Conservation (phyloP, 177 flowering plant genomes). For the Vitis hybrid region DNA sequence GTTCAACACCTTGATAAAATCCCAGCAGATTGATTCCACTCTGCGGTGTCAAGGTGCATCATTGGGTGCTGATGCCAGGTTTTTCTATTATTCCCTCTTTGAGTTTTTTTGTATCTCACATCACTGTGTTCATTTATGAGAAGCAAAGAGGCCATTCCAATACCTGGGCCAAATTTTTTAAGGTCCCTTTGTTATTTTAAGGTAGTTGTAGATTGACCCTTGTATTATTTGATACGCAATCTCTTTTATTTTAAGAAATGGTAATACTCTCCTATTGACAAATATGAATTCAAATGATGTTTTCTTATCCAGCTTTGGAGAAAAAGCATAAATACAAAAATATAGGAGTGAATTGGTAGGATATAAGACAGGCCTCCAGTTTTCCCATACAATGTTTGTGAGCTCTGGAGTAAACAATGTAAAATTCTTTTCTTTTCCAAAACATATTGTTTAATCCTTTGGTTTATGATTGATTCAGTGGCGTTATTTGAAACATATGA, state of each 20-base stretch:
- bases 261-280: no score
- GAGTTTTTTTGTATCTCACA: background rate
- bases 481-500: no score
- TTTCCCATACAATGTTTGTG: no score
- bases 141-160: background rate
- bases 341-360: no score
- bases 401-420: no score
- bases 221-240: background rate
- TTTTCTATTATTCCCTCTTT: background rate
- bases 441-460: no score
- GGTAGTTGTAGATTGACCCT: background rate
- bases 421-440: no score
- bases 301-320: no score
- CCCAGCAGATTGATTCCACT: background rate
- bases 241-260: background rate
- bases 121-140: background rate
- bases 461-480: no score
- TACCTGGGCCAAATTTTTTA: background rate
- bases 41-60: background rate
- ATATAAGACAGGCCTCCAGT: no score
- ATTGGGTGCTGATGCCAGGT: background rate
- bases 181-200: background rate
- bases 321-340: no score
- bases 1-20: slow-evolving; percentile 5
- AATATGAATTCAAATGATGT: no score